Conservation (phyloP, 2,329 filamentous ascomycete genomes). For the Fusarium scirpi region DNA sequence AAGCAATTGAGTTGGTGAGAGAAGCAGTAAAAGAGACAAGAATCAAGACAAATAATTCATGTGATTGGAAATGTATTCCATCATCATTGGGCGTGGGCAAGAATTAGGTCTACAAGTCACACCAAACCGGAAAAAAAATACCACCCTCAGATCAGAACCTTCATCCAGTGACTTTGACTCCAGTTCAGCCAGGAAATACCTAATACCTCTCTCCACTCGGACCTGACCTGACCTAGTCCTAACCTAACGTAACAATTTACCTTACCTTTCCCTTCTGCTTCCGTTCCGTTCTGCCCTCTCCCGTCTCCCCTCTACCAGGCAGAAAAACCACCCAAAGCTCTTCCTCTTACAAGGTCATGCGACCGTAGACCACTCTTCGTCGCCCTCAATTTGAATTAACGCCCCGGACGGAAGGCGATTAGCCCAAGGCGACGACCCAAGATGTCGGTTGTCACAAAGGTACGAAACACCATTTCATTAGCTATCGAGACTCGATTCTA, state of each 20-base stretch:
- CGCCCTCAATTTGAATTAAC: conserved; percentile 51
- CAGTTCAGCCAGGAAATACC: not conserved
- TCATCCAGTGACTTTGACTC: not conserved
- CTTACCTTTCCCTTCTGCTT: conserved; percentile 12
- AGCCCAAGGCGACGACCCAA: conserved; percentile 61
- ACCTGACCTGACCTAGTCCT: conserved; percentile 24
- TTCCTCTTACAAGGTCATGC: conserved; percentile 54
- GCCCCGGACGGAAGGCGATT: conserved; percentile 61
- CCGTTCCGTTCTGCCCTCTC: conserved; percentile 10
- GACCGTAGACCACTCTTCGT: conserved; percentile 53
- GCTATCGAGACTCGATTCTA: not conserved
- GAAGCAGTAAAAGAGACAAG: not conserved
- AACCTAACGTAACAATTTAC: conserved; percentile 16
- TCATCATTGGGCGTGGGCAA: conserved; percentile 33
- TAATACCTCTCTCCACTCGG: not conserved
- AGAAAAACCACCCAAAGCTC: conserved; percentile 34
- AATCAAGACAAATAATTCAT: not conserved
- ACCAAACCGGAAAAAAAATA: conserved; percentile 39
- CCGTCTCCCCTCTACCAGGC: conserved; percentile 5
- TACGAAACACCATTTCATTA: conserved; percentile 50
- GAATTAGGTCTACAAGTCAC: conserved; percentile 36
- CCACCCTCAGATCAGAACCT: not conserved
- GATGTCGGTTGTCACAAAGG: conserved; percentile 73
- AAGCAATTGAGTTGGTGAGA: not conserved
- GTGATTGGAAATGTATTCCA: conserved; percentile 4